Base-by-base conservation (phyloP, 352 stramenopile genomes). In the Thraustochytrium sp. region DNA sequence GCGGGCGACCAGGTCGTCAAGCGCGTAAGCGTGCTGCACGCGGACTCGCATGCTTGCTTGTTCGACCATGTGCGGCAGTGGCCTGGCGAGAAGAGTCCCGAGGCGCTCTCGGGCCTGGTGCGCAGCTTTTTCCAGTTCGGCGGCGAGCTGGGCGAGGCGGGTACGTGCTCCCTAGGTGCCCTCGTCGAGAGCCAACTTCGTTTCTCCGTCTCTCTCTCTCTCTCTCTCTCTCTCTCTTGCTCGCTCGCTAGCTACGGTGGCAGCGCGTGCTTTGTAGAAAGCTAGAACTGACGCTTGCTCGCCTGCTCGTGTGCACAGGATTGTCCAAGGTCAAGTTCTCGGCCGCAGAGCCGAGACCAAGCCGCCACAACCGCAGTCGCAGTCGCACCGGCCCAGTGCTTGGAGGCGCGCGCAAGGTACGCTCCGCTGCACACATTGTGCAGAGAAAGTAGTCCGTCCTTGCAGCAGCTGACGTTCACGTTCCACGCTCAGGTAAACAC, bases 271-370 rank as follows among this genome's bases (percentile, higher is more conserved):
- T 55, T 55, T 55, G 18, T 55, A n/a, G n/a, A n/a, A n/a, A n/a
- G n/a, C n/a, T n/a, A n/a, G n/a, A n/a, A n/a, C n/a, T n/a, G n/a
- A n/a, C n/a, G n/a, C n/a, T n/a, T n/a, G n/a, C n/a, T n/a, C n/a
- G n/a, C n/a, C n/a, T n/a, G n/a, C n/a, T n/a, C n/a, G n/a, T n/a
- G n/a, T 31, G 16, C 16, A 51, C 26, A 77, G 65, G 49, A 37
- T n/a, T 77, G 13, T 77, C 65, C 40, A 77, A 77, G 26, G 68
- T 80, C 8, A 80, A 80, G 51, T 80, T 80, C 31, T 80, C 68
- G 18, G 34, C 44, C 18, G 51, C 53, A 2, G 68, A 80, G 34
- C 11, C 5, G 21, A 80, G 38, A 26, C 68, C 68, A 34, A 80
- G 31, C 42, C 42, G 68, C 1, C 68, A 80, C 26, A 63, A 63